phyloP scores from a whole-genome alignment of 306 rosid species.

The Acacia crassicarpa region DNA sequence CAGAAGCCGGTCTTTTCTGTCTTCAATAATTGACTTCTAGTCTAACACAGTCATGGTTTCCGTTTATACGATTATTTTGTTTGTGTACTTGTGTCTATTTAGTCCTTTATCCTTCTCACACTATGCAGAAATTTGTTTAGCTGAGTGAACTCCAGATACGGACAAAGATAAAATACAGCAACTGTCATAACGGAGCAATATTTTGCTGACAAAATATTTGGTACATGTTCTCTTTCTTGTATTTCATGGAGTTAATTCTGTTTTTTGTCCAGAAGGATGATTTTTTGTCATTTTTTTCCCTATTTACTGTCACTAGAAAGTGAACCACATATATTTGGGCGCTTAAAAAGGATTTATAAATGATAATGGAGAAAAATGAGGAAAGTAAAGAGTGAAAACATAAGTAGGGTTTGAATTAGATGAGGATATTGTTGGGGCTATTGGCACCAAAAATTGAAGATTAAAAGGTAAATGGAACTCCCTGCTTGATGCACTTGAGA shows the following conservation, averaged over 20 bases:
- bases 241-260: not conserved
- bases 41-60: not conserved
- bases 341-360: not conserved
- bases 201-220: slow-evolving; percentile 26
- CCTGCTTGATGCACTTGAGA: not conserved
- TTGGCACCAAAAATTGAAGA: not conserved
- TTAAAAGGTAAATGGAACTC: not conserved
- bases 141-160: slow-evolving; percentile 70
- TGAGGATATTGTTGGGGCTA: not conserved
- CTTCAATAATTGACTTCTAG: not conserved
- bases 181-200: slow-evolving; percentile 30
- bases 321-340: not conserved
- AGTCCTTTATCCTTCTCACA: slow-evolving; percentile 26
- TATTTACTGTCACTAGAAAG: not conserved
- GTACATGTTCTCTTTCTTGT: slow-evolving; percentile 3
- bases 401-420: not conserved
- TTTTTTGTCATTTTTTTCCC: not conserved
- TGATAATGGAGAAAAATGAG: not conserved
- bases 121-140: slow-evolving; percentile 65
- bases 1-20: slow-evolving; percentile 38
- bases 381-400: not conserved
- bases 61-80: slow-evolving; percentile 12
- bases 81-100: not conserved
- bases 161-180: slow-evolving; percentile 57
- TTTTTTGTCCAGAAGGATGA: not conserved